Conservation (phyloP, 1,284 basidiomycete genomes). For the Neotropicomus parvogracilis region DNA sequence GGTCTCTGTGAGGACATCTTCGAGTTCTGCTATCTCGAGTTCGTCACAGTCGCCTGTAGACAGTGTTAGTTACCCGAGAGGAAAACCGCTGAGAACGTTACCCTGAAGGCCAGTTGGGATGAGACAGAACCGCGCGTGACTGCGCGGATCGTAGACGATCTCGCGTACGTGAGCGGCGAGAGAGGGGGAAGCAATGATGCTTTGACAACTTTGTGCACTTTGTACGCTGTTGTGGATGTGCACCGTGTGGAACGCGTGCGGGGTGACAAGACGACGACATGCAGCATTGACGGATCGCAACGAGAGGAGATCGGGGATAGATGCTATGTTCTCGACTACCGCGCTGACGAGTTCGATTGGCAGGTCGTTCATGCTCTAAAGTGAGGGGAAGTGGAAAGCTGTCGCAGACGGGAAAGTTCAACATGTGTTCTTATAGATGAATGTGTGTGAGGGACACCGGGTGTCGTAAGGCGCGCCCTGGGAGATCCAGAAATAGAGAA, state of each 20-base stretch:
- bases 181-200: slow-evolving; percentile 20
- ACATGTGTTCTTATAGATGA: too few relatives aligned
- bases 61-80: background rate
- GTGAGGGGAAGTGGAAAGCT: too few relatives aligned
- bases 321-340: slow-evolving; percentile 23
- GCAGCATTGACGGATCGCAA: slow-evolving; percentile 29
- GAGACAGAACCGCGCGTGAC: slow-evolving; percentile 24
- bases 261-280: slow-evolving; percentile 25
- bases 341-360: slow-evolving; percentile 29
- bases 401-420: too few relatives aligned
- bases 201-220: slow-evolving; percentile 27
- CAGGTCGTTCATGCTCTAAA: slow-evolving; percentile 21
- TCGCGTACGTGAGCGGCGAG: slow-evolving; percentile 28
- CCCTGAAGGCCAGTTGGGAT: slow-evolving; percentile 17
- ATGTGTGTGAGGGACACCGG: too few relatives aligned
- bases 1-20: slow-evolving; percentile 29
- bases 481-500: too few relatives aligned
- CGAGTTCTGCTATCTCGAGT: slow-evolving; percentile 32
- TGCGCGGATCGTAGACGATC: slow-evolving; percentile 30
- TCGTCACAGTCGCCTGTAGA: slow-evolving; percentile 25
- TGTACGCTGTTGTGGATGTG: slow-evolving; percentile 26
- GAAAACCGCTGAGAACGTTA: background rate
- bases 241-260: slow-evolving; percentile 21
- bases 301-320: slow-evolving; percentile 27
- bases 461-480: too few relatives aligned